Conservation (phyloP, 2,329 filamentous ascomycete species). For the Akanthomyces muscarius region DNA sequence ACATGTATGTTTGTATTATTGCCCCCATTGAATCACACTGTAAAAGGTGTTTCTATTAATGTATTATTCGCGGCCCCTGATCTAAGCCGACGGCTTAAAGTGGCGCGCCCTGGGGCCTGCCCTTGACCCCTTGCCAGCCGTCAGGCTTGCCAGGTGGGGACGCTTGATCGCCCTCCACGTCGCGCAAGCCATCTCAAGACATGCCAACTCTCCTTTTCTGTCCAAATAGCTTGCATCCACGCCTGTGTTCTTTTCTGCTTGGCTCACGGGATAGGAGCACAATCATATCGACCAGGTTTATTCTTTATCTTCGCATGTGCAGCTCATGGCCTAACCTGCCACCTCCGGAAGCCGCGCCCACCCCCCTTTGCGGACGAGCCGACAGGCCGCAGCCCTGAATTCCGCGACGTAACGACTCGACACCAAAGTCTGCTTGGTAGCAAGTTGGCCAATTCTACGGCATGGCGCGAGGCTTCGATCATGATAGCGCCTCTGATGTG, state of each 20-base stretch:
- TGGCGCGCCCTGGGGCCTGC: background rate
- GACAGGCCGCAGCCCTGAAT: conserved; percentile 2
- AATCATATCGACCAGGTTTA: background rate
- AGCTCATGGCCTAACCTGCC: conserved; percentile 12
- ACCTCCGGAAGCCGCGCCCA: background rate
- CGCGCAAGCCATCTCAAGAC: conserved; percentile 6
- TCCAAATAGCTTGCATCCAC: background rate
- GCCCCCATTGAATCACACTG: background rate
- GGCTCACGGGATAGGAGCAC: background rate
- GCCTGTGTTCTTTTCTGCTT: background rate
- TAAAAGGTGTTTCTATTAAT: background rate
- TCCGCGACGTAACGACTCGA: background rate
- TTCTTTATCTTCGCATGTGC: background rate
- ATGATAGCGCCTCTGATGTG: conserved; percentile 23
- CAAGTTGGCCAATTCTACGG: background rate
- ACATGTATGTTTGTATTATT: conserved; percentile 1
- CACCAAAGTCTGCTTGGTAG: background rate
- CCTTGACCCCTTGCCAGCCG: too few species aligned
- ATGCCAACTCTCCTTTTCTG: conserved; percentile 1
- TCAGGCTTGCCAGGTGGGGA: conserved; percentile 1
- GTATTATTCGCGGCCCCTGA: background rate
- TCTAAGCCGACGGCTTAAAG: background rate
- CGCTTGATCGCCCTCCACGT: conserved; percentile 1
- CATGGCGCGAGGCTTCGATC: conserved; percentile 19
- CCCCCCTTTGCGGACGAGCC: conserved; percentile 13